Evolutionary conservation across 352 stramenopile species (phyloP).

Genomic region (Phytopythium helicoides): DNA sequence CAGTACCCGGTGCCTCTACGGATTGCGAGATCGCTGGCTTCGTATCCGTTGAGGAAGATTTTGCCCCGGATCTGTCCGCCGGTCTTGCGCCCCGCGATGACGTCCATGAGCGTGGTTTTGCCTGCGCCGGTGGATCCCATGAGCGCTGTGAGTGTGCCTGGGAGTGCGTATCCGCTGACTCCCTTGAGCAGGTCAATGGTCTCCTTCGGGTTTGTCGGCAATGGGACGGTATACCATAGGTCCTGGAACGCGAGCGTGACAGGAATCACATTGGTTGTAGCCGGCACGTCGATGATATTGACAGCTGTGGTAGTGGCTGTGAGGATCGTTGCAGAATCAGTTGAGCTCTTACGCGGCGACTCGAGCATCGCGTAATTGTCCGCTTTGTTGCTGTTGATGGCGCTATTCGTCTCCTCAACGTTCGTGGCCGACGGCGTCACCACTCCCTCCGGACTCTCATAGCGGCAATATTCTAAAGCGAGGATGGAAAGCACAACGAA

Average conservation of each 20-base stretch:
- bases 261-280: conserved; percentile 19
- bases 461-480: conserved; percentile 31
- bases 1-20: conserved; percentile 32
- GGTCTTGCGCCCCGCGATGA: conserved; percentile 89
- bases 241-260: conserved; percentile 39
- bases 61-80: conserved; percentile 69
- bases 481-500: conserved; percentile 24
- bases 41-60: conserved; percentile 83
- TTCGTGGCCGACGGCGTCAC: not conserved
- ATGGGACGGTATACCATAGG: conserved; percentile 33
- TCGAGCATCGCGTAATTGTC: too few relatives aligned
- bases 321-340: conserved; percentile 5
- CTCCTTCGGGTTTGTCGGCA: conserved; percentile 13
- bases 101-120: conserved; percentile 93
- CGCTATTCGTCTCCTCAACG: not conserved
- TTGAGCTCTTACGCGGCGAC: not conserved
- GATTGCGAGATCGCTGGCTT: conserved; percentile 25
- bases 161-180: conserved; percentile 34
- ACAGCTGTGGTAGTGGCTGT: conserved; percentile 5
- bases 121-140: conserved; percentile 66
- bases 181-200: conserved; percentile 37
- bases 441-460: conserved; percentile 7
- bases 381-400: not conserved
- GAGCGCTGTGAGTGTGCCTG: conserved; percentile 45
- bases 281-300: not conserved